These are phyloP conservation scores for Biscogniauxia sp. DNA, from an alignment of 2,329 filamentous ascomycete species.

Conservation along the genomic window DNA sequence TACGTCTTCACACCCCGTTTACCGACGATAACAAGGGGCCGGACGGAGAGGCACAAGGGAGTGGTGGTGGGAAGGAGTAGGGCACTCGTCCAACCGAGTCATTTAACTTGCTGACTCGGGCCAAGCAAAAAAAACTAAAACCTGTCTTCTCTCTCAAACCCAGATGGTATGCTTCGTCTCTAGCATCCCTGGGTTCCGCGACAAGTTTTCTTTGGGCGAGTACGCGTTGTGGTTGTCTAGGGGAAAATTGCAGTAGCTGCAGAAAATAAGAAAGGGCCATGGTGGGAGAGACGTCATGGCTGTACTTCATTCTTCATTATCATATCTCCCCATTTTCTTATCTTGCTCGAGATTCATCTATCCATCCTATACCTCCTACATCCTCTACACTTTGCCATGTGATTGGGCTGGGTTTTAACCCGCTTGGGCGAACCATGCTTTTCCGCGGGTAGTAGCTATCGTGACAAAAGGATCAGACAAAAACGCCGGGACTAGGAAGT, in stretches of 20 bases:
- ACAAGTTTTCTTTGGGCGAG: conserved; percentile 37
- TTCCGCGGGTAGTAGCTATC: too few species aligned
- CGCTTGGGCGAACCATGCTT: too few species aligned
- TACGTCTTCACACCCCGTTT: too few species aligned
- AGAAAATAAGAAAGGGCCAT: conserved; percentile 37
- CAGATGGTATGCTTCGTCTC: conserved; percentile 4
- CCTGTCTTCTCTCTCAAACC: conserved; percentile 60
- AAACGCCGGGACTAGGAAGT: too few species aligned
- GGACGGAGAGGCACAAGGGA: not conserved
- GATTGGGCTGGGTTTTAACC: not conserved
- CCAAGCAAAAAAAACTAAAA: conserved; percentile 33
- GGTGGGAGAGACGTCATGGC: conserved; percentile 63
- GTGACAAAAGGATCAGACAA: too few species aligned
- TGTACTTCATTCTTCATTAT: conserved; percentile 10
- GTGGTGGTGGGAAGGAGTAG: not conserved
- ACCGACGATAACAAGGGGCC: too few species aligned
- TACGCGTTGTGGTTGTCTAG: conserved; percentile 27
- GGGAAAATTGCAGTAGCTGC: conserved; percentile 10
- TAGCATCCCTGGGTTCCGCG: conserved; percentile 36
- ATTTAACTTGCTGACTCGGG: conserved; percentile 9
- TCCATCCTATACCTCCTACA: not conserved
- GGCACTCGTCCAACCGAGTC: not conserved
- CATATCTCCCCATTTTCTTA: not conserved
- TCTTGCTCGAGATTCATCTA: conserved; percentile 1
- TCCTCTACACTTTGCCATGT: not conserved